Percentiles rank a stretch among this genome's conserved stretches.
phyloP scores from a whole-genome alignment of 805 yeast species.

The Wickerhamiella galacta region DNA sequence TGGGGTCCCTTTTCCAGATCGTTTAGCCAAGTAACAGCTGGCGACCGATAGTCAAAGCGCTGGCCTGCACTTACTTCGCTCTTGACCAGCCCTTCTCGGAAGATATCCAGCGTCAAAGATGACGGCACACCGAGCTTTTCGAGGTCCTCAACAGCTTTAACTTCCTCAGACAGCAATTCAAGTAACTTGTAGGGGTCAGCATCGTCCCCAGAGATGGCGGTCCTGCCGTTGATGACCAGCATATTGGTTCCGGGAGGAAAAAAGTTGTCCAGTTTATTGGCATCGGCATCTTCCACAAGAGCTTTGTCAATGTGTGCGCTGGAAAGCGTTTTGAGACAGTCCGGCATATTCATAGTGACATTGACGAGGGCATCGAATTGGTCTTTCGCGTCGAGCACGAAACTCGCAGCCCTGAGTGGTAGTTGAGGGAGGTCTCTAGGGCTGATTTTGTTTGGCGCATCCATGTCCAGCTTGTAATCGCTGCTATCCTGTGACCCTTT shows the following conservation, averaged over 20 bases:
- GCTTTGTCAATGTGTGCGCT: constrained; percentile 6
- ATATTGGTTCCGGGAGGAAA: constrained; percentile 17
- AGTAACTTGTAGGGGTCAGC: constrained; percentile 20
- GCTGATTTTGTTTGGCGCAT: constrained; percentile 13
- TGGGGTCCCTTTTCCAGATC: constrained; percentile 49
- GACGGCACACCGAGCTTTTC: constrained; percentile 23
- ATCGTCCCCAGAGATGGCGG: constrained; percentile 30
- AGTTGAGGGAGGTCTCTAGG: constrained; percentile 16
- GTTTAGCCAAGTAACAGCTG: constrained; percentile 51
- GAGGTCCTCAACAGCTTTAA: constrained; percentile 15
- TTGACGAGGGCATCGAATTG: constrained; percentile 26
- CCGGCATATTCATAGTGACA: constrained; percentile 39
- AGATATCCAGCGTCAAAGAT: constrained; percentile 18
- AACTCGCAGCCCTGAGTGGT: constrained; percentile 20
- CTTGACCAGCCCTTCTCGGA: constrained; percentile 3
- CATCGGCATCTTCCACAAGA: constrained; percentile 13
- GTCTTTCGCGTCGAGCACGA: constrained; percentile 21
- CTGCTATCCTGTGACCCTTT: constrained; percentile 5
- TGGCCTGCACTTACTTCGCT: neutral
- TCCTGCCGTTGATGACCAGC: constrained; percentile 57
- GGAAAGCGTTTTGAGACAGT: constrained; percentile 24
- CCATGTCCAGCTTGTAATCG: constrained; percentile 10
- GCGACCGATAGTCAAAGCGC: constrained; percentile 22
- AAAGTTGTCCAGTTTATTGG: constrained; percentile 9
- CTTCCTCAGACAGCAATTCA: constrained; percentile 26